Percentiles rank a stretch among this genome's conserved stretches.
Conservation (phyloP, 164 flowering plant genomes). For the Taxillus chinensis region DNA sequence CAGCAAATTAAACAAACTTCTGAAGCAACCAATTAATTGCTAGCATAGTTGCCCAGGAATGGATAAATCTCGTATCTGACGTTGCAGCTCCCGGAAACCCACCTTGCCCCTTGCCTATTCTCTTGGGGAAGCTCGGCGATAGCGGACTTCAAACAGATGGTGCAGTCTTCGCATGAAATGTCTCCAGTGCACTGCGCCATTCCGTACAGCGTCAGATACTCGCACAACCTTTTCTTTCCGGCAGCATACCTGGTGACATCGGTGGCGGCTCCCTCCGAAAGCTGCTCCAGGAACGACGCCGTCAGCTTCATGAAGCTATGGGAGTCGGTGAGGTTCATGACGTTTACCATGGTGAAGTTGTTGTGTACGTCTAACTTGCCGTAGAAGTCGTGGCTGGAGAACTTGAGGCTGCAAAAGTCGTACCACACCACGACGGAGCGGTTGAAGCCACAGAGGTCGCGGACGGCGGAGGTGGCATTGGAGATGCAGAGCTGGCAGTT, state of each 20-base stretch:
- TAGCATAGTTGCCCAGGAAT: background rate
- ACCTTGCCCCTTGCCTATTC: background rate
- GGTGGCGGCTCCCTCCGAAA: background rate
- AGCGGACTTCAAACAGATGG: background rate
- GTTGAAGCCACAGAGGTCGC: background rate
- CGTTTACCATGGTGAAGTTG: background rate
- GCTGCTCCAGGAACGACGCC: background rate
- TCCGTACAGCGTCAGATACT: background rate
- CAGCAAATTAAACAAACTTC: too few relatives aligned
- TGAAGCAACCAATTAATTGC: too few relatives aligned
- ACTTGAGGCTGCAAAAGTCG: background rate
- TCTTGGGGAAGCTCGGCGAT: background rate
- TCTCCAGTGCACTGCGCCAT: conserved; percentile 1
- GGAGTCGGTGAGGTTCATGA: background rate
- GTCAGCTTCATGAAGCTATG: background rate
- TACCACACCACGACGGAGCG: background rate
- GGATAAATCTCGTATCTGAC: background rate
- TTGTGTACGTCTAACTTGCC: background rate
- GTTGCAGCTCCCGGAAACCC: background rate
- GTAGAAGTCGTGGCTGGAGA: background rate
- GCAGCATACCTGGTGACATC: background rate
- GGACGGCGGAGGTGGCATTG: background rate
- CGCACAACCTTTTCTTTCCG: background rate
- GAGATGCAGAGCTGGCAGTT: background rate
- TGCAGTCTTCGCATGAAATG: background rate